phyloP scores from a whole-genome alignment of 192 early-diverging fungal genomes.

The Coemansia sp. region DNA sequence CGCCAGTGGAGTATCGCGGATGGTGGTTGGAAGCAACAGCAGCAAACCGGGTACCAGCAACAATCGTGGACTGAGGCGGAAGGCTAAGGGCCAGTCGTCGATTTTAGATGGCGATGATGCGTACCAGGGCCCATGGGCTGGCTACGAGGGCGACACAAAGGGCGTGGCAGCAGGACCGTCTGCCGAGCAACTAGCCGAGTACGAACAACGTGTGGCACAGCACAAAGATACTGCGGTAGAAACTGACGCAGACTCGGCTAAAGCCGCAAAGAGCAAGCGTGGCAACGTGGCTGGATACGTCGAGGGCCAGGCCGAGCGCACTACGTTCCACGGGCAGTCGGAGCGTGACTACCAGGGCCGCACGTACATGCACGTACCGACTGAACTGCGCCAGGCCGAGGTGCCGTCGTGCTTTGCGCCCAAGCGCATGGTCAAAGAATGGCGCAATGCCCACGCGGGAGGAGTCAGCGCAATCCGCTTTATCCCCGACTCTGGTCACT shows the following conservation, averaged over 20 bases:
- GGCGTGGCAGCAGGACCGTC: conserved; percentile 63
- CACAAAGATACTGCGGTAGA: background rate
- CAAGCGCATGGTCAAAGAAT: conserved; percentile 86
- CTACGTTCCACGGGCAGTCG: conserved; percentile 84
- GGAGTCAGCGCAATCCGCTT: conserved; percentile 91
- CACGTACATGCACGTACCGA: conserved; percentile 96
- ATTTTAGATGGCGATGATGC: conserved; percentile 75
- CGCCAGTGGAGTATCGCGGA: conserved; percentile 56
- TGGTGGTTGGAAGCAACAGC: conserved; percentile 55
- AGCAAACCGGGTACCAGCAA: conserved; percentile 53
- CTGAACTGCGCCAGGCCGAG: conserved; percentile 78
- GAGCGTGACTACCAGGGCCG: conserved; percentile 92
- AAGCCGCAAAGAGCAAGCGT: conserved; percentile 36
- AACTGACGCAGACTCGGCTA: background rate
- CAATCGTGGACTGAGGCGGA: conserved; percentile 61
- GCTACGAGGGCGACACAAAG: conserved; percentile 83
- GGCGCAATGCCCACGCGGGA: conserved; percentile 86
- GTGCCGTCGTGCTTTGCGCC: conserved; percentile 85
- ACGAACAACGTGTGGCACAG: conserved; percentile 31
- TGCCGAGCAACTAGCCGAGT: conserved; percentile 57
- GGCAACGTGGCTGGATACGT: conserved; percentile 19
- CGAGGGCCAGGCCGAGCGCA: conserved; percentile 71
- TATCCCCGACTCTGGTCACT: conserved; percentile 88
- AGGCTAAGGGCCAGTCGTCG: conserved; percentile 74
- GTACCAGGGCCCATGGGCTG: conserved; percentile 94